Conservation (phyloP, 2,329 filamentous ascomycete genomes). For the Hypocrella siamensis region DNA sequence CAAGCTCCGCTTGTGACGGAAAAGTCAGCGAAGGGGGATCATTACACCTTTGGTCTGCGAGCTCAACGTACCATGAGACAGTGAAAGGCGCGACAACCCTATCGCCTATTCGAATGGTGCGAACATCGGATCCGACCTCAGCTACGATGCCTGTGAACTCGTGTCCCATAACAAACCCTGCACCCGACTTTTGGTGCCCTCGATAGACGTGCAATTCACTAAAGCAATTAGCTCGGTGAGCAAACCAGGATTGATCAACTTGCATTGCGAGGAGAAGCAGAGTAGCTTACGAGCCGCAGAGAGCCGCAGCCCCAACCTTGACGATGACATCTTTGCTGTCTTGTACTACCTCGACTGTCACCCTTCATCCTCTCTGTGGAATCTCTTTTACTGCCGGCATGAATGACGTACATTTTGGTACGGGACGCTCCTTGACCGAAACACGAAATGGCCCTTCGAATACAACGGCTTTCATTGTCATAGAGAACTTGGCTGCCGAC, state of each 20-base stretch:
- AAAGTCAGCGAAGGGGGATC: background rate
- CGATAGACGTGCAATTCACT: slow-evolving; percentile 80
- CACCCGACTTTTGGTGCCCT: slow-evolving; percentile 56
- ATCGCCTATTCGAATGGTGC: slow-evolving; percentile 56
- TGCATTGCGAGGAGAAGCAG: background rate
- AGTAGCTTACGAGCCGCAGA: slow-evolving; percentile 68
- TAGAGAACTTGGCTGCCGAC: too few species aligned
- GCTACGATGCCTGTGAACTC: slow-evolving; percentile 72
- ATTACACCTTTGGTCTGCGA: too few species aligned
- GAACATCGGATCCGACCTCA: slow-evolving; percentile 51
- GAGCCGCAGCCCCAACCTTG: slow-evolving; percentile 66
- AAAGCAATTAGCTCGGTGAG: background rate
- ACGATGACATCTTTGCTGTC: slow-evolving; percentile 64
- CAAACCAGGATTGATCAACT: background rate
- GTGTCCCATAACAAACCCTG: slow-evolving; percentile 59
- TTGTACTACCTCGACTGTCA: slow-evolving; percentile 31
- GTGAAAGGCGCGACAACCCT: slow-evolving; percentile 75
- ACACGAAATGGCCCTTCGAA: slow-evolving; percentile 69
- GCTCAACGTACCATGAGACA: slow-evolving; percentile 55
- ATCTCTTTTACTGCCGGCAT: background rate
- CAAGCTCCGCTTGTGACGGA: slow-evolving; percentile 33
- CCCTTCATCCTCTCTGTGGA: background rate
- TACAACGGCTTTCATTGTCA: slow-evolving; percentile 67
- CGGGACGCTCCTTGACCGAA: slow-evolving; percentile 61
- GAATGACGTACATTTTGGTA: slow-evolving; percentile 40